These are phyloP conservation scores for Venustampulla echinocandica DNA, from an alignment of 495 filamentous ascomycete species.

Conservation along the genomic window DNA sequence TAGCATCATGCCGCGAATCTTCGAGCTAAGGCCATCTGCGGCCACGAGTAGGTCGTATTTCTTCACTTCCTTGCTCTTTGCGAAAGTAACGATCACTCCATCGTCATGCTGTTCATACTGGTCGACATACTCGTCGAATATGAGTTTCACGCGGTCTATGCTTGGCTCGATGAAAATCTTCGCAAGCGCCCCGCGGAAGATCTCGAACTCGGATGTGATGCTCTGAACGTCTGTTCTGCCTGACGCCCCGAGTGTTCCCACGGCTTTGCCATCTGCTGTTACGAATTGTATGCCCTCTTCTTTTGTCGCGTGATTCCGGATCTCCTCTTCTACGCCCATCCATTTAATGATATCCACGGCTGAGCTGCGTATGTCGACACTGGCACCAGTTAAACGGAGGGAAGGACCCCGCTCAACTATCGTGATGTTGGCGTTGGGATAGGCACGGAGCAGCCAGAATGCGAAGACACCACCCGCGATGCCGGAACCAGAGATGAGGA, in stretches of 20 bases:
- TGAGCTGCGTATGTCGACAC: conserved; percentile 42
- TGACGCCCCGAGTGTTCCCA: conserved; percentile 31
- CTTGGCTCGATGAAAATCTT: conserved; percentile 38
- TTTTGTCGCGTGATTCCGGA: conserved; percentile 28
- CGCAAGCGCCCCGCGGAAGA: conserved; percentile 45
- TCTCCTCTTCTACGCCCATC: conserved; percentile 40
- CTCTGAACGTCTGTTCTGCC: conserved; percentile 32
- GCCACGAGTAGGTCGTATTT: conserved; percentile 40
- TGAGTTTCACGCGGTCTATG: conserved; percentile 31
- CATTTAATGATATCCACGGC: conserved; percentile 41
- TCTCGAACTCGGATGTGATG: conserved; percentile 43
- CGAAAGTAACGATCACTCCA: conserved; percentile 30
- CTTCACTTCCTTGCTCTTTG: conserved; percentile 24
- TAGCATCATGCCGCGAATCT: conserved; percentile 24
- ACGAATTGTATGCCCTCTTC: conserved; percentile 38
- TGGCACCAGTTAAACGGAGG: conserved; percentile 40
- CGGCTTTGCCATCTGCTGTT: conserved; percentile 27
- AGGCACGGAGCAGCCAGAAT: no score
- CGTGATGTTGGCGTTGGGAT: conserved; percentile 40
- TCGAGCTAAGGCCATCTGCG: conserved; percentile 40
- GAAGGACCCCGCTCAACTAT: conserved; percentile 42
- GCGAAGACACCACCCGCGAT: no score
- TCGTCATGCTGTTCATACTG: conserved; percentile 32
- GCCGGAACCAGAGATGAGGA: no score
- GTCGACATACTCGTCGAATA: conserved; percentile 32